A percentile compares a stretch with the other conserved stretches of the same genome.
Evolutionary conservation across 768 basidiomycete species (phyloP).

Genomic region (Suillus discolor): DNA sequence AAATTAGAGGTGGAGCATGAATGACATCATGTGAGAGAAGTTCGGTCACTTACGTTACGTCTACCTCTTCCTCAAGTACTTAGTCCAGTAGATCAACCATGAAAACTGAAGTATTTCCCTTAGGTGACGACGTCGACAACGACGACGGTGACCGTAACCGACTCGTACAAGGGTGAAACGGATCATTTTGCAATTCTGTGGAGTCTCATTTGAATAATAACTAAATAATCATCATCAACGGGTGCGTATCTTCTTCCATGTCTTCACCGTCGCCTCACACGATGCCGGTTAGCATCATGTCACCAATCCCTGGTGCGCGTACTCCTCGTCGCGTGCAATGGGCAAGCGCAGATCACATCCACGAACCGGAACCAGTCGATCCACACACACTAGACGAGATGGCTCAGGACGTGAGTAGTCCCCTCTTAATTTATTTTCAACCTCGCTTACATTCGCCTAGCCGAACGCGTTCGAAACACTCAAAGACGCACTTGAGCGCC

Average conservation of each 20-base stretch:
- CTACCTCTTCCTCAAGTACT: background rate
- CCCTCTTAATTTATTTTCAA: background rate
- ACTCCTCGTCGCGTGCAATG: conserved; percentile 58
- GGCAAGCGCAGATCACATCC: conserved; percentile 36
- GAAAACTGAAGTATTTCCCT: background rate
- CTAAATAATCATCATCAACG: background rate
- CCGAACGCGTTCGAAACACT: conserved; percentile 37
- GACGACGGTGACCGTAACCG: background rate
- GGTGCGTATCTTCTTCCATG: background rate
- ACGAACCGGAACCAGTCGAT: conserved; percentile 8
- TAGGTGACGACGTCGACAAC: background rate
- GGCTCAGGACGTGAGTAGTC: conserved; percentile 37
- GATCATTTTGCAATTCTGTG: background rate
- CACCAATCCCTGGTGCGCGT: conserved; percentile 34
- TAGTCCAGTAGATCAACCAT: background rate
- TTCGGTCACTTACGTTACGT: background rate
- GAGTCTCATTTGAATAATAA: background rate
- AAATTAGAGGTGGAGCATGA: background rate
- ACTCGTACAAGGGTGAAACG: background rate
- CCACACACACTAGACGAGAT: conserved; percentile 22
- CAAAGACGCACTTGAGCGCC: conserved; percentile 54
- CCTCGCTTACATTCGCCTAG: conserved; percentile 29
- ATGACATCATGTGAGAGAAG: conserved; percentile 1
- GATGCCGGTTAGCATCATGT: conserved; percentile 22
- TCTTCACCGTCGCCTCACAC: conserved; percentile 5